Percentiles rank a stretch among this genome's conserved stretches.
These are phyloP conservation scores for Lotmaria passim DNA, from an alignment of 208 protist genomes.

Conservation along the genomic window DNA sequence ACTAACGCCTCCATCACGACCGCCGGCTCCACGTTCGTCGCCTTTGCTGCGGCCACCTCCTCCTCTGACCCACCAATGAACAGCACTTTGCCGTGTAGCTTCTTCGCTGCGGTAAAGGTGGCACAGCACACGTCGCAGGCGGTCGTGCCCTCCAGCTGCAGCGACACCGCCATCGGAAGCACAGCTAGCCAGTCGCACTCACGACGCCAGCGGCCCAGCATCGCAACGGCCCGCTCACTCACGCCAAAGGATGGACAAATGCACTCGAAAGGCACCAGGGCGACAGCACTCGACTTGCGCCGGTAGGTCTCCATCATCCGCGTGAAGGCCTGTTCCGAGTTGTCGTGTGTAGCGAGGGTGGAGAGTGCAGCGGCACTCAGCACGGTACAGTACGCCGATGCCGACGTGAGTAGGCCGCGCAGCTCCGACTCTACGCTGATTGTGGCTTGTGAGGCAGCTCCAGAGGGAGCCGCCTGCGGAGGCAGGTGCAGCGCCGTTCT, in stretches of 20 bases:
- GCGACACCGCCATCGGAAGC: constrained; percentile 65
- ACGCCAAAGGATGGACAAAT: constrained; percentile 30
- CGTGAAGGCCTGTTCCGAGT: constrained; percentile 59
- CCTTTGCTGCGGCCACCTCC: constrained; percentile 42
- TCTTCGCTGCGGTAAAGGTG: constrained; percentile 24
- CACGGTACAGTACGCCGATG: constrained; percentile 68
- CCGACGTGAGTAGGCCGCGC: constrained; percentile 22
- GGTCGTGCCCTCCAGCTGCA: constrained; percentile 44
- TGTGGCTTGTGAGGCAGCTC: constrained; percentile 7
- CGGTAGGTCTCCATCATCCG: constrained; percentile 84
- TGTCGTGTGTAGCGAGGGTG: constrained; percentile 35
- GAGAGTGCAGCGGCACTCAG: constrained; percentile 49
- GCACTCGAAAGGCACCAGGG: constrained; percentile 62
- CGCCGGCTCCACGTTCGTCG: constrained; percentile 47
- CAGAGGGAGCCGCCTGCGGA: neutral
- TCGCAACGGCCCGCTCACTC: constrained; percentile 13
- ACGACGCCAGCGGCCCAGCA: constrained; percentile 52
- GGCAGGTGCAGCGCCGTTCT: constrained; percentile 4
- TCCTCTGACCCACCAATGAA: constrained; percentile 53
- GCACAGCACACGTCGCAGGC: constrained; percentile 53
- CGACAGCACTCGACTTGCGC: constrained; percentile 55
- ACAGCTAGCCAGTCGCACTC: constrained; percentile 57
- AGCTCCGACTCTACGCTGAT: constrained; percentile 26
- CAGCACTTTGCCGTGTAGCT: constrained; percentile 54
- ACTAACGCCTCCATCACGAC: constrained; percentile 36